Evolutionary conservation across 2,329 filamentous ascomycete genomes (phyloP).

Genomic region (Aspergillus hiratsukae): DNA sequence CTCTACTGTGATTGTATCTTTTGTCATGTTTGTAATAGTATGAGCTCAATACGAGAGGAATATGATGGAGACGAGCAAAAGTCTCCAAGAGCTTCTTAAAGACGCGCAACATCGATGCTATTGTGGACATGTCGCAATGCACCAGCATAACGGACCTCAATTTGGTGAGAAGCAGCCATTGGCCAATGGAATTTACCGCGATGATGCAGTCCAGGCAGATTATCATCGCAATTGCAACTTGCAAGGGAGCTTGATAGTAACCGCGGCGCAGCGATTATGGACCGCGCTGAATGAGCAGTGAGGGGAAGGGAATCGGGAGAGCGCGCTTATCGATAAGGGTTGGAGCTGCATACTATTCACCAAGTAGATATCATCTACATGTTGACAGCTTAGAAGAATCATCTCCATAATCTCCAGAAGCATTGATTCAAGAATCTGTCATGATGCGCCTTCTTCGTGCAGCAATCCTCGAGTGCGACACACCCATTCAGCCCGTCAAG

Average conservation of each 20-base stretch:
- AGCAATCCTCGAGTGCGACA: constrained; percentile 28
- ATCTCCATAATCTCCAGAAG: not conserved
- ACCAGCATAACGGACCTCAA: not conserved
- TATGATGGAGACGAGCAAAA: not conserved
- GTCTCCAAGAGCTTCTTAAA: not conserved
- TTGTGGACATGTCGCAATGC: not conserved
- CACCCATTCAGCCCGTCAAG: constrained; percentile 22
- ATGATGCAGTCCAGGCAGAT: not conserved
- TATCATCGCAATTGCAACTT: not conserved
- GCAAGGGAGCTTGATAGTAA: not conserved
- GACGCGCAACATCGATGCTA: not conserved
- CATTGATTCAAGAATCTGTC: not conserved
- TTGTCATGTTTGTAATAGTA: constrained; percentile 6
- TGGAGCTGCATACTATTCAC: not conserved
- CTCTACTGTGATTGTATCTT: constrained; percentile 48
- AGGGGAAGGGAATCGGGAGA: not conserved
- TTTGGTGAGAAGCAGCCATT: not conserved
- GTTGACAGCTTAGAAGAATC: not conserved
- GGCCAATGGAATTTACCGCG: not conserved
- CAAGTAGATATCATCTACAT: not conserved
- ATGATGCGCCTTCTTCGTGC: constrained; percentile 17
- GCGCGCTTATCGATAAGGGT: constrained; percentile 13
- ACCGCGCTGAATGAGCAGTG: constrained; percentile 6
- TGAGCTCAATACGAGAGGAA: not conserved
- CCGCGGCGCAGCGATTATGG: not conserved